Conservation (phyloP, 2,329 filamentous ascomycete species). For the Fusarium verticillioides region DNA sequence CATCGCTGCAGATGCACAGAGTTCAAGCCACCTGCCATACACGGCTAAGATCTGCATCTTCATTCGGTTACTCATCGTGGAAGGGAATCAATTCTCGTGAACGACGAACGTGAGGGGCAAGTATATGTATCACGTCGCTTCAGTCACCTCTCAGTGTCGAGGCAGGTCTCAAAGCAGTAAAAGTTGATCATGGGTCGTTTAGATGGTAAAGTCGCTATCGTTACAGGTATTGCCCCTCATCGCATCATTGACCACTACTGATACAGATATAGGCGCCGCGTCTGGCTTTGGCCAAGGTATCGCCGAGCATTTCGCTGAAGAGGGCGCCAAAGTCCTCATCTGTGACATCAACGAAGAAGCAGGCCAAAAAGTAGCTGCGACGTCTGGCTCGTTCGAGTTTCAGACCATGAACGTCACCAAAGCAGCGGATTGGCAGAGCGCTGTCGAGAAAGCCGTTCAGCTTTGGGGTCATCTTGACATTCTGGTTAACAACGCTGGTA, state of each 20-base stretch:
- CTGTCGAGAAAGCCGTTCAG: not conserved
- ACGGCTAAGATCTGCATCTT: not conserved
- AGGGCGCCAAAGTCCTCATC: constrained; percentile 5
- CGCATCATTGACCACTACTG: accelerated
- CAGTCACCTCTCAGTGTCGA: accelerated
- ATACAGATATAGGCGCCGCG: not conserved
- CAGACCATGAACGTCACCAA: constrained; percentile 9
- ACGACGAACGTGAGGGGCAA: not conserved
- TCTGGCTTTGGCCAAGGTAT: constrained; percentile 30
- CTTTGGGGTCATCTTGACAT: constrained; percentile 10
- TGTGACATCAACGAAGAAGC: not conserved
- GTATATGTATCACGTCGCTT: not conserved
- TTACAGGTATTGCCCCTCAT: not conserved
- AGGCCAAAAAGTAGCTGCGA: not conserved
- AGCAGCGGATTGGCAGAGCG: not conserved
- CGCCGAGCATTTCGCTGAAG: constrained; percentile 8
- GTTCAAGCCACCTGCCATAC: not conserved
- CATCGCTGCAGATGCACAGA: not conserved
- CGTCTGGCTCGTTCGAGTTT: not conserved
- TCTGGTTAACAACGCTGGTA: constrained; percentile 13
- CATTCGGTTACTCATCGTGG: no score
- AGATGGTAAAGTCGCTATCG: constrained; percentile 18
- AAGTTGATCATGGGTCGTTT: constrained; percentile 3
- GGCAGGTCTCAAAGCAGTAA: accelerated
- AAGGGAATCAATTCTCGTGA: not conserved